Evolutionary conservation across 2,329 filamentous ascomycete genomes (phyloP), one percentile per base, ranked within the genome.

Genomic region (Eurotiales sp.): DNA sequence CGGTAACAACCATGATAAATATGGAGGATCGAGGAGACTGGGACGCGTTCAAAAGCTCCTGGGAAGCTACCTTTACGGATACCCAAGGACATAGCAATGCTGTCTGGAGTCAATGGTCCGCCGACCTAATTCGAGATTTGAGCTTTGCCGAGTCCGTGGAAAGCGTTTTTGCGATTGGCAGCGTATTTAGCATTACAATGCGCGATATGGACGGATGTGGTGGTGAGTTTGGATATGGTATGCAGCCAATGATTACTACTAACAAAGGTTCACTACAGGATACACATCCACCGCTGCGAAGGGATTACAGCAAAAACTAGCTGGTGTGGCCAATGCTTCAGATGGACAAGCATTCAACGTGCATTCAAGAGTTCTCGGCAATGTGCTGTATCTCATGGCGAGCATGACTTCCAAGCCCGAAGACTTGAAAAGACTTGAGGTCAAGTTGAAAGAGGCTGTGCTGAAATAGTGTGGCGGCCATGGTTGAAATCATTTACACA

Each of bases 101-200:
- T 3, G 61, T 76, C 1, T 92, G 87, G 86, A 90, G 86, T 51
- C 79, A 83, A 53, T 93, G 88, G 88, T 81, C 83, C 0, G 74
- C 75, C 1, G 64, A 70, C 0, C 80, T 90, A 23, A 72, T 91
- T 1, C 66, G 72, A 2, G 65, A 72, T 11, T 61, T 91, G 2
- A 90, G 86, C 4, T 70, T 77, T 17, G 74, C 75, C 2, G 56
- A 70, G 0, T 68, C 72, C 0, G 81, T 93, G 0, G 75, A 81
- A 2, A 81, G 84, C 7, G 81, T 86, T 0, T 87, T 88, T 72
- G 85, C 88, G 0, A 70, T 93, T 1, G 89, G 89, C 0, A 87
- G 82, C 2, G 86, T 93, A 1, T 72, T 93, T 10, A 85, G 86
- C 0, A 83, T 95, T 32, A 74, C 75, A 11, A 58, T 84, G 19